Conservation (phyloP, 2,329 filamentous ascomycete genomes). For the Trichoderma atrobrunneum region DNA sequence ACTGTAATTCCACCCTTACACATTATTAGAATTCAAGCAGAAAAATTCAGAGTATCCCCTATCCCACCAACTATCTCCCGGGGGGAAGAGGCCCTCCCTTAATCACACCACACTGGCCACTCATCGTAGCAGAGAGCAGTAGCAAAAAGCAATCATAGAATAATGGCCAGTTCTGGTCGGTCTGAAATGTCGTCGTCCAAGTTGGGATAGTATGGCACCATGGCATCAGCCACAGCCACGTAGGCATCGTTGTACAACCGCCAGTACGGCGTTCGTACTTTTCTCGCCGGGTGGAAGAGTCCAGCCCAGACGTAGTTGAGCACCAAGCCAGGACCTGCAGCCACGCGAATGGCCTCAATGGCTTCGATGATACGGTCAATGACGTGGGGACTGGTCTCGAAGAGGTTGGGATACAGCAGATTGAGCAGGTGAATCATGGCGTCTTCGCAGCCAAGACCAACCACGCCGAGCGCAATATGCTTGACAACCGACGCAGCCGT, state of each 20-base stretch:
- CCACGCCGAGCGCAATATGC: conserved; percentile 95
- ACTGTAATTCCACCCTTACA: conserved; percentile 12
- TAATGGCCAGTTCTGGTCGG: conserved; percentile 77
- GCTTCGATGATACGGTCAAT: conserved; percentile 98
- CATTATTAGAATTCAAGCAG: conserved; percentile 7
- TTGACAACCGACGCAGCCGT: conserved; percentile 96
- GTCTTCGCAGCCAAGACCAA: conserved; percentile 94
- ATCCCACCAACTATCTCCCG: neutral
- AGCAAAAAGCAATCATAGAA: conserved; percentile 55
- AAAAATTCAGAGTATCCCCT: neutral
- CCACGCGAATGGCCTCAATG: conserved; percentile 92
- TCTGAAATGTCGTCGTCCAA: conserved; percentile 77
- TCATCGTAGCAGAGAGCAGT: neutral
- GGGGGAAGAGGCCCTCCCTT: neutral
- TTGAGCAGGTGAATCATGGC: conserved; percentile 98
- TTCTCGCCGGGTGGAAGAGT: conserved; percentile 92
- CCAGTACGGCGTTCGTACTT: conserved; percentile 95
- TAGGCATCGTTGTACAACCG: conserved; percentile 96
- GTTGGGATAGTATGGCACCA: conserved; percentile 94
- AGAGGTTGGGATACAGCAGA: conserved; percentile 92
- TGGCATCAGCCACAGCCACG: conserved; percentile 86
- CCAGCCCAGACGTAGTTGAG: conserved; percentile 99
- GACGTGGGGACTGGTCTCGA: conserved; percentile 96
- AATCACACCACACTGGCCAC: neutral
- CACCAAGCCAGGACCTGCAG: conserved; percentile 84